Percentiles rank a stretch among this genome's conserved stretches.
Conservation (phyloP, 495 filamentous ascomycete genomes). For the Terfezia claveryi region DNA sequence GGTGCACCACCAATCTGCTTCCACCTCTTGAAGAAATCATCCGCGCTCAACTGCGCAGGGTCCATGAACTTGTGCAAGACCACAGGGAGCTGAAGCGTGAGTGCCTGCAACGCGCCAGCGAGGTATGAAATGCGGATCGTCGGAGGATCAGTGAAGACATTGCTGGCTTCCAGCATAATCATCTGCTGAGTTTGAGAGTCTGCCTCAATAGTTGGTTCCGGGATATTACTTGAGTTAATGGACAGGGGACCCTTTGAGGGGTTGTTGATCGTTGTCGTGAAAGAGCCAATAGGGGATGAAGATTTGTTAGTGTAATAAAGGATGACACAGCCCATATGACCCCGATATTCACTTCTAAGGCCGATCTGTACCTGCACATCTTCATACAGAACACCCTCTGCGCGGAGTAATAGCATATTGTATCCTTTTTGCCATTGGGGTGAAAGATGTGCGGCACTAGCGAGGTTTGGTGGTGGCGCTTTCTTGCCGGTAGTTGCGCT, state of each 20-base stretch:
- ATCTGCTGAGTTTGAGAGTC: slow-evolving; percentile 76
- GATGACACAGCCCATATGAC: slow-evolving; percentile 81
- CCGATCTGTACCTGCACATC: slow-evolving; percentile 88
- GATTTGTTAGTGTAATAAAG: slow-evolving; percentile 91
- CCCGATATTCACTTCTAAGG: slow-evolving; percentile 79
- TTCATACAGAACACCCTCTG: slow-evolving; percentile 82
- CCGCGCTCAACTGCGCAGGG: slow-evolving; percentile 52
- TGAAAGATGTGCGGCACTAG: slow-evolving; percentile 74
- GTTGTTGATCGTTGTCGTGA: slow-evolving; percentile 78
- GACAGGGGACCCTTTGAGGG: slow-evolving; percentile 52
- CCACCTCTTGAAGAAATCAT: slow-evolving; percentile 98
- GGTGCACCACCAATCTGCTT: slow-evolving; percentile 84
- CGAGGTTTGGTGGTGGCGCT: slow-evolving; percentile 54
- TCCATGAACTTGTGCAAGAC: slow-evolving; percentile 92
- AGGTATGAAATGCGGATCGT: slow-evolving; percentile 89
- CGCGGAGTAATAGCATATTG: slow-evolving; percentile 52
- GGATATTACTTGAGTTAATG: slow-evolving; percentile 65
- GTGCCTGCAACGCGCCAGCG: slow-evolving; percentile 76
- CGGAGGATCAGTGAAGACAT: slow-evolving; percentile 60
- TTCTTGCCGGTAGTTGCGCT: slow-evolving; percentile 25
- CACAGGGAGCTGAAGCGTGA: slow-evolving; percentile 79
- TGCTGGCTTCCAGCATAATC: slow-evolving; percentile 72
- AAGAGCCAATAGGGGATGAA: slow-evolving; percentile 54
- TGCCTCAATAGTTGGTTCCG: slow-evolving; percentile 56
- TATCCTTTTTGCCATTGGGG: slow-evolving; percentile 90